A percentile compares a stretch with the other conserved stretches of the same genome.
These are phyloP conservation scores for Saccharomycopsis amapae DNA, from an alignment of 805 yeast species.

Conservation along the genomic window DNA sequence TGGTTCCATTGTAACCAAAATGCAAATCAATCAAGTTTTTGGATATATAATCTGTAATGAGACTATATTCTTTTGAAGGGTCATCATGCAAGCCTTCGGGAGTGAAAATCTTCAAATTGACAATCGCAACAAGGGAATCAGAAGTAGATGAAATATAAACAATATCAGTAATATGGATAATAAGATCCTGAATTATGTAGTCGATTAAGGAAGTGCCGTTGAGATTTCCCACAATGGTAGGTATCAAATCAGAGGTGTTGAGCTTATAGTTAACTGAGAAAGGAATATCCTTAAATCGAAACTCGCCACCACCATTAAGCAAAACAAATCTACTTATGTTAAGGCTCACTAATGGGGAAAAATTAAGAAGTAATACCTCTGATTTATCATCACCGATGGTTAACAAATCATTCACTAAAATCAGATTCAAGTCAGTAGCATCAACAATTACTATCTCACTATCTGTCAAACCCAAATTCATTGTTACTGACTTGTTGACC, in stretches of 20 bases:
- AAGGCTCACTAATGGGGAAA: not conserved
- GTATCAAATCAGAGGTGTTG: not conserved
- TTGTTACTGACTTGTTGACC: not conserved
- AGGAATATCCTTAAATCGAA: constrained; percentile 5
- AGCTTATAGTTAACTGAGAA: constrained; percentile 4
- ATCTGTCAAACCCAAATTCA: not conserved
- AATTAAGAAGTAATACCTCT: not conserved
- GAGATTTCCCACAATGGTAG: not conserved
- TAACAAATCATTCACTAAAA: not conserved
- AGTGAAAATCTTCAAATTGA: constrained; percentile 7
- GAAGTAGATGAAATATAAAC: constrained; percentile 11
- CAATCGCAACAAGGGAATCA: constrained; percentile 8
- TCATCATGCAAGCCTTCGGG: constrained; percentile 4
- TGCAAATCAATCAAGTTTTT: constrained; percentile 11
- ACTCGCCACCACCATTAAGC: not conserved
- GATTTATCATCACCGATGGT: not conserved
- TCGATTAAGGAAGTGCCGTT: not conserved
- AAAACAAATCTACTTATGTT: not conserved
- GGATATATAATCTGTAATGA: not conserved
- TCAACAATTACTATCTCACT: not conserved
- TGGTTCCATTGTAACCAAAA: constrained; percentile 10
- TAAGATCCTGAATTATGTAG: not conserved
- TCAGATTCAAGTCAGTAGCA: not conserved
- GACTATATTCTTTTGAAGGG: not conserved
- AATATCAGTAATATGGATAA: constrained; percentile 8